Conservation (phyloP, 257 asterid species). For the Solanum pennellii region DNA sequence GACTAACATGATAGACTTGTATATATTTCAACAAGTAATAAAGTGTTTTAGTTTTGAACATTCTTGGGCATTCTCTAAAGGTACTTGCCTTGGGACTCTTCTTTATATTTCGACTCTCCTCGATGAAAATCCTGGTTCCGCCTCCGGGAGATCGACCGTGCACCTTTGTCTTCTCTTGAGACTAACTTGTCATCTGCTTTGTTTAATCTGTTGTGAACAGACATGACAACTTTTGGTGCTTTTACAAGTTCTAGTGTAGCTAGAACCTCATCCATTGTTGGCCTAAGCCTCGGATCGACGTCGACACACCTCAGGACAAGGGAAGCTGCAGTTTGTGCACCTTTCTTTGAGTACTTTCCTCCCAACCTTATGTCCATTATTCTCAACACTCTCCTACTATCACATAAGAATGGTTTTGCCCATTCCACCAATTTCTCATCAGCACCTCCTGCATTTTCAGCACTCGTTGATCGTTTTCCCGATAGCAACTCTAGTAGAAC, state of each 20-base stretch:
- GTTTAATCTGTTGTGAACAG: background rate
- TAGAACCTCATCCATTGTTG: constrained; percentile 42
- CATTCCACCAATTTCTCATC: constrained; percentile 54
- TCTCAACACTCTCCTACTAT: constrained; percentile 37
- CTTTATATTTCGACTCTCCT: background rate
- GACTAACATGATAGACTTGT: background rate
- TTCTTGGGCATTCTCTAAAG: background rate
- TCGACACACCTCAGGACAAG: constrained; percentile 40
- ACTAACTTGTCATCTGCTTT: background rate
- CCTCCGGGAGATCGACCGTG: background rate
- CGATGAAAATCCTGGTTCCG: background rate
- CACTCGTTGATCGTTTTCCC: constrained; percentile 38
- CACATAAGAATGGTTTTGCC: constrained; percentile 48
- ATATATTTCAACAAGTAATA: too few relatives aligned
- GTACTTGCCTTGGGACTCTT: background rate
- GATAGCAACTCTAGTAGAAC: constrained; percentile 31
- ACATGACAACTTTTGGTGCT: constrained; percentile 8
- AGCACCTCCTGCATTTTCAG: constrained; percentile 38
- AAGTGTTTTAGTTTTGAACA: background rate
- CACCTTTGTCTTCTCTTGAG: background rate
- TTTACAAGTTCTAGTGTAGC: constrained; percentile 22
- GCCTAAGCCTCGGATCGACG: constrained; percentile 33
- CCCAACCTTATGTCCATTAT: constrained; percentile 64
- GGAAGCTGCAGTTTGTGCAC: constrained; percentile 41
- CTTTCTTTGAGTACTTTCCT: constrained; percentile 50